Percentiles rank a stretch among this genome's conserved stretches.
phyloP scores from a whole-genome alignment of 441 rosid genomes.

The Eruca vesicaria region DNA sequence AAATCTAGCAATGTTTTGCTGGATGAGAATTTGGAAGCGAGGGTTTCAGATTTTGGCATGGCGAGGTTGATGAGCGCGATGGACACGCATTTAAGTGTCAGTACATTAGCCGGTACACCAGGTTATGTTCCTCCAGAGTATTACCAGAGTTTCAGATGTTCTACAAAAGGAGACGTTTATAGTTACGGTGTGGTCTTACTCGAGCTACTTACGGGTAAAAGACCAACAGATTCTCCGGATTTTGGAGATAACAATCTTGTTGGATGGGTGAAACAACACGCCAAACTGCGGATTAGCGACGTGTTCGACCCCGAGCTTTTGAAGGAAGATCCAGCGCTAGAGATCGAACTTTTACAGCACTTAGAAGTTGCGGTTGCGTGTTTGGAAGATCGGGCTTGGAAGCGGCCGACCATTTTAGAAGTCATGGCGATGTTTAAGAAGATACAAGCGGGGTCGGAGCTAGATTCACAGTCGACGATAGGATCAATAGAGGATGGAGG shows the following conservation, averaged over 20 bases:
- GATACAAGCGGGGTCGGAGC: conserved; percentile 73
- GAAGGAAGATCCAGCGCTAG: conserved; percentile 68
- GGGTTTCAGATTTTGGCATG: not conserved
- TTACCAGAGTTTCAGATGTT: conserved; percentile 93
- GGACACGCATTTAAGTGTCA: conserved; percentile 96
- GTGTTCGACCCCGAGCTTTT: conserved; percentile 72
- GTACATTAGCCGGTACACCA: conserved; percentile 96
- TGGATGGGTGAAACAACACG: conserved; percentile 97
- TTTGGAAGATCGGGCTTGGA: conserved; percentile 68
- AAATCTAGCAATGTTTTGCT: conserved; percentile 92
- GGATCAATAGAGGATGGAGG: conserved; percentile 62
- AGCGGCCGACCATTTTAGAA: conserved; percentile 76
- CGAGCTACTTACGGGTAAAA: conserved; percentile 83
- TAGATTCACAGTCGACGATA: conserved; percentile 71
- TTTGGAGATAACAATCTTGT: conserved; percentile 97
- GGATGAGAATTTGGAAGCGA: not conserved
- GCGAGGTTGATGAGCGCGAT: conserved; percentile 11
- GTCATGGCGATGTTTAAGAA: conserved; percentile 80
- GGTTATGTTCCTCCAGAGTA: conserved; percentile 98
- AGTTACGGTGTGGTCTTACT: conserved; percentile 90
- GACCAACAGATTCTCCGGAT: conserved; percentile 91
- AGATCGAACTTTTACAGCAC: conserved; percentile 77
- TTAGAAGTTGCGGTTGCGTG: conserved; percentile 73
- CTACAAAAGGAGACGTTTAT: conserved; percentile 91
- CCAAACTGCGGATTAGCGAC: conserved; percentile 61